phyloP scores from a whole-genome alignment of 441 rosid genomes.

The Pelargonium citronellum region DNA sequence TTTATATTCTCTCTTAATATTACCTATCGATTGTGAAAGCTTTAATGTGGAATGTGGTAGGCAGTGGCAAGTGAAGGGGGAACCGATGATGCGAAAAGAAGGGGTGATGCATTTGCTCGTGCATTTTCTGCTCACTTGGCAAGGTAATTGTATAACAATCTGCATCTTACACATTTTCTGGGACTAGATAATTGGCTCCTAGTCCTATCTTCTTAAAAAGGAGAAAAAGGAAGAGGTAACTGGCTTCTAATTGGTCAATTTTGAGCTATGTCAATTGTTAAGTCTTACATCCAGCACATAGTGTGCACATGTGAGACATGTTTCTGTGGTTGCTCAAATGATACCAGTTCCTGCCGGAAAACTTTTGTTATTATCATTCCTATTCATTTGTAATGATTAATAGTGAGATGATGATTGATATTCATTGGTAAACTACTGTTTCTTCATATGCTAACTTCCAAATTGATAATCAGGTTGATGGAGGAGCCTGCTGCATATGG shows the following conservation, averaged over 20 bases:
- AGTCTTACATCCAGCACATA: no score
- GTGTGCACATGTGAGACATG: neutral
- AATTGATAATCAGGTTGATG: constrained; percentile 56
- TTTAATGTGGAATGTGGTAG: constrained; percentile 38
- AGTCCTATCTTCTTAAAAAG: no score
- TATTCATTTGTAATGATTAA: neutral
- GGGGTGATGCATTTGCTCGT: constrained; percentile 98
- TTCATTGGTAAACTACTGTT: constrained; percentile 4
- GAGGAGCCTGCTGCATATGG: constrained; percentile 99
- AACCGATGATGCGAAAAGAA: constrained; percentile 90
- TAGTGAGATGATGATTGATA: neutral
- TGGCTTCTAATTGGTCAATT: neutral
- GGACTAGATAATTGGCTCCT: no score
- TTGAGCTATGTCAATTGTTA: neutral
- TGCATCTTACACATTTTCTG: neutral
- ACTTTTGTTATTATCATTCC: neutral
- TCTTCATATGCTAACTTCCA: constrained; percentile 8
- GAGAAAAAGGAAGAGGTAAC: no score
- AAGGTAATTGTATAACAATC: constrained; percentile 38
- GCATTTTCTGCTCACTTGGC: constrained; percentile 99
- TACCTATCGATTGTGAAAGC: constrained; percentile 9
- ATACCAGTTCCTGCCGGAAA: neutral
- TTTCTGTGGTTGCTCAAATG: neutral
- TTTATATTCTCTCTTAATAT: neutral
- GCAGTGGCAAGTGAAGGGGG: constrained; percentile 99